Evolutionary conservation across 2,329 filamentous ascomycete species (phyloP), one percentile per base, ranked within the genome.

Genomic region (Colletotrichum sp.): DNA sequence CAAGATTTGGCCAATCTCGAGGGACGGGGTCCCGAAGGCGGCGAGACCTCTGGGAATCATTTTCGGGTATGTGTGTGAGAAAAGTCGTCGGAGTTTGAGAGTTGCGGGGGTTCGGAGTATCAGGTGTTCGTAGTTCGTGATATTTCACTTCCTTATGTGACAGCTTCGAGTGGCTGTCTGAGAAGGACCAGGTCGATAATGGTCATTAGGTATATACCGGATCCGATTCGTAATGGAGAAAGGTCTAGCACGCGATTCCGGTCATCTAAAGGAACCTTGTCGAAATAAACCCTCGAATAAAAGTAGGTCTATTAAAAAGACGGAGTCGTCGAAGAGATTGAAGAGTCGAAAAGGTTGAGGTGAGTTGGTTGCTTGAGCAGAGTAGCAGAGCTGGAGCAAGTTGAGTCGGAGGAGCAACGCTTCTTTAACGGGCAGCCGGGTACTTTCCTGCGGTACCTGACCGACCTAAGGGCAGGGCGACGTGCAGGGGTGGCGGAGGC

Each of bases 21-120:
- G 70, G 70, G 74, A 73, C 59, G 74, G 74, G 6, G 74, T 76
- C 44, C 74, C 74, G 59, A 76, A 64, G 65, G 64, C 49, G 57
- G 70, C 60, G 34, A 76, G 70, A n/a, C 74, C 74, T 76, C 74
- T 68, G 32, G 74, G 73, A 4, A 76, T 65, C 74, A 76, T 76
- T 60, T 28, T 21, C 21, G 68, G 21, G 24, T 10, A 15, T 34
- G n/a, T 72, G 16, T 39, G 18, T 57, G 6, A 24, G 8, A 8
- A 8, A 12, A 1, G 39, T 10, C 15, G 16, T 49, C 18, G 30
- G 21, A 12, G 8, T 36, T 12, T 59, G 44, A 36, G n/a, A 26
- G 6, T 16, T 15, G 26, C n/a, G n/a, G 21, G 1, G 57, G 13
- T 24, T 73, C 44, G 9, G 2, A 30, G 26, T 68, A 68, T 52